These are phyloP conservation scores for Saccharomycopsis amapae DNA, from an alignment of 805 yeast species.

Conservation along the genomic window DNA sequence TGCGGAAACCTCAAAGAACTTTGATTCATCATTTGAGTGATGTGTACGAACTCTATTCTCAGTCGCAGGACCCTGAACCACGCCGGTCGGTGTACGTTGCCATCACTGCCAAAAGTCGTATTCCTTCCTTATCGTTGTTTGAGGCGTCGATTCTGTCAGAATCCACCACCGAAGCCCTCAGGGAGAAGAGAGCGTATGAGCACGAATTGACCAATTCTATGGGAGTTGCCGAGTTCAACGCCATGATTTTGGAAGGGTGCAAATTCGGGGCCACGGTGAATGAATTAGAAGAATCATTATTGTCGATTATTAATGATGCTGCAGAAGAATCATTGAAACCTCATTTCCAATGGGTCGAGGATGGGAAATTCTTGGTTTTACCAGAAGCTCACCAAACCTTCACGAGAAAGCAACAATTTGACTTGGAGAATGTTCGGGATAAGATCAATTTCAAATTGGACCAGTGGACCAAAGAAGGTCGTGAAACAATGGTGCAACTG, in stretches of 20 bases:
- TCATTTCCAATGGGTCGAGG: conserved; percentile 31
- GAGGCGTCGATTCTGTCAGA: not conserved
- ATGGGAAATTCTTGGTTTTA: conserved; percentile 35
- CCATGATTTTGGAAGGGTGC: conserved; percentile 46
- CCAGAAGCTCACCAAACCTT: conserved; percentile 31
- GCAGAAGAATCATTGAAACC: conserved; percentile 29
- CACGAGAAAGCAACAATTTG: conserved; percentile 27
- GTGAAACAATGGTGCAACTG: not conserved
- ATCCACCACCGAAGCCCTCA: conserved; percentile 25
- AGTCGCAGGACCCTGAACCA: conserved; percentile 80
- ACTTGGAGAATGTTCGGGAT: not conserved
- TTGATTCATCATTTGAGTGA: conserved; percentile 66
- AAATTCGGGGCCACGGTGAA: conserved; percentile 46
- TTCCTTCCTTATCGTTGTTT: conserved; percentile 40
- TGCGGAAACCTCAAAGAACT: conserved; percentile 60
- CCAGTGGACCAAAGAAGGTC: not conserved
- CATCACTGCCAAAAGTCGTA: conserved; percentile 26
- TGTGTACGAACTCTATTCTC: conserved; percentile 51
- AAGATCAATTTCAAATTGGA: not conserved
- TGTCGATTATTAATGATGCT: conserved; percentile 22
- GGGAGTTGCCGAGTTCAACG: conserved; percentile 38
- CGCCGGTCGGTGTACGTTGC: conserved; percentile 62
- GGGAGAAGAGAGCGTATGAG: conserved; percentile 22
- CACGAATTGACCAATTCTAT: conserved; percentile 2
- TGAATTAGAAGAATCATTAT: conserved; percentile 33